Base-by-base conservation (phyloP, 2,329 filamentous ascomycete genomes). In the Clonostachys sp. region DNA sequence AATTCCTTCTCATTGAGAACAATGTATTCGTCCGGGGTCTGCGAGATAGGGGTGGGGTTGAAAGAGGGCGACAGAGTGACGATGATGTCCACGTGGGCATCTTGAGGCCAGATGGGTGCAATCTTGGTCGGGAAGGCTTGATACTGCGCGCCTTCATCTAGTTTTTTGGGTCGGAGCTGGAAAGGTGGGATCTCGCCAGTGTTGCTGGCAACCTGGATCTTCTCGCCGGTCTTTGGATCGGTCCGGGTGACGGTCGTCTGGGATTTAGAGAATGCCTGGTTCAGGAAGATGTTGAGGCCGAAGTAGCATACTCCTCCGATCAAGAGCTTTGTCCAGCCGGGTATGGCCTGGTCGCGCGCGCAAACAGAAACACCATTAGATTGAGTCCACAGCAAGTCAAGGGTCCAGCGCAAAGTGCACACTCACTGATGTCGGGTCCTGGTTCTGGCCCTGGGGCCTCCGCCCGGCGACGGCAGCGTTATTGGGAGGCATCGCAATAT, bases 81-180 rank as follows among this genome's bases (percentile, higher is more conserved):
- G 55, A 81, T 75, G 57, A 99, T 82, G 66, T 99, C 94, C 55
- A 99, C 68, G 50, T 81, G 73, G 58, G 83, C 88, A 62, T 94
- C 83, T 43, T 79, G 72, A 3, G 89, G 83, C 94, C 94, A 99
- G 60, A 97, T 90, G 18, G 94, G 91, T 36, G 87, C 87, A 51
- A 96, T 75, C 48, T 77, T 78, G 54, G 84, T 77, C 2, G 91
- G 90, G 16, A 89, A 68, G 1, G 68, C 65, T 57, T 77, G 87
- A 63, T 84, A 86, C 45, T 75, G 68, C 18, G 83, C 84, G 55
- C 80, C 81, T 50, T 81, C 74, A 67, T 83, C 64, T 60, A 84
- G 70, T 50, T 66, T 62, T 50, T 73, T 66, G n/a, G 87, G 84
- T 45, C 87, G 80, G 51, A 84, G 72, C 46, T 75, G 72, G 61